phyloP scores from a whole-genome alignment of 83 land plant genomes.

The Thuja plicata region DNA sequence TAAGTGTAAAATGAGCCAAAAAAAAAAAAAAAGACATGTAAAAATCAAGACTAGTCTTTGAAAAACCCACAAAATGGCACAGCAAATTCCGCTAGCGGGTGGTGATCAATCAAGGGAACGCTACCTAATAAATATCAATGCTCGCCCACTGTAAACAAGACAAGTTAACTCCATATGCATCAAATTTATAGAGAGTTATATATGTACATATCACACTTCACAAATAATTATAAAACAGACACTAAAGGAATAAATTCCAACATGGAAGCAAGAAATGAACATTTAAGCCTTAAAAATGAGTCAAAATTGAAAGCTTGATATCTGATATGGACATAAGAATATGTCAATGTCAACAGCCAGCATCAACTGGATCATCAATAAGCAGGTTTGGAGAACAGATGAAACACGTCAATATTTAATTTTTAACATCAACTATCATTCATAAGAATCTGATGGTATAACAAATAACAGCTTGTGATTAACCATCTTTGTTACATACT shows the following conservation, averaged over 20 bases:
- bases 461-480: neutral
- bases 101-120: too few relatives aligned
- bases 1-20: too few relatives aligned
- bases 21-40: too few relatives aligned
- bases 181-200: neutral
- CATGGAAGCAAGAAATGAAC: neutral
- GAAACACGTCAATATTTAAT: neutral
- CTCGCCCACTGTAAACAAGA: neutral
- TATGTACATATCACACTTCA: neutral
- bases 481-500: neutral
- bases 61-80: too few relatives aligned
- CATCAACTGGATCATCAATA: neutral
- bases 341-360: neutral
- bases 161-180: neutral
- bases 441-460: neutral
- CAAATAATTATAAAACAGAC: neutral
- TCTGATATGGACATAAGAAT: neutral
- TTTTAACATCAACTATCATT: neutral
- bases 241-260: neutral
- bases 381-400: neutral
- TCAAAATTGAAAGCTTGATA: neutral
- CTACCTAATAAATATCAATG: neutral
- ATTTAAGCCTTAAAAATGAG: neutral
- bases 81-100: too few relatives aligned
- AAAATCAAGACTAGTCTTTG: too few relatives aligned